Base-by-base conservation (phyloP, 1,284 basidiomycete species). In the Fomes fomentarius region DNA sequence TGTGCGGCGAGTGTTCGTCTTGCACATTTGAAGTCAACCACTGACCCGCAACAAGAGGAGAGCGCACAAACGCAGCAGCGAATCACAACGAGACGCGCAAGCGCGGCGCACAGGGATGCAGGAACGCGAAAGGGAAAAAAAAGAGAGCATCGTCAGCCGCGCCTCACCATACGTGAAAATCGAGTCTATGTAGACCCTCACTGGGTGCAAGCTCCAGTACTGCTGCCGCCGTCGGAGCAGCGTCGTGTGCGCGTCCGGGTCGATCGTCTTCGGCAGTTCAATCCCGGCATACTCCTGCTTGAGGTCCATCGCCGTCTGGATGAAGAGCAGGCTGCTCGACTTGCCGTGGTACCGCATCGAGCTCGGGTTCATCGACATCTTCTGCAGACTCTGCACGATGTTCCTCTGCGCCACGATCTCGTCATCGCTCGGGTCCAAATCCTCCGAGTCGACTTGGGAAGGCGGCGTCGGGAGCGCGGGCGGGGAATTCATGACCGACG, bases 331-430 rank as follows among this genome's bases (percentile, higher is more conserved):
- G 19, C 78, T 76, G 46, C 79, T 81, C 1, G 79, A 79, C 66
- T 81, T 80, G 56, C 81, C 81, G 61, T 80, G 79, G 66, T 80
- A 83, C 30, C 79, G 73, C 57, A 76, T 57, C 25, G 47, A 66
- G 43, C 64, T 61, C 15, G 69, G 66, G 57, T 63, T 71, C 54
- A 64, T 63, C 39, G 58, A 67, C 62, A 70, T 66, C 41, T 61
- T 60, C 35, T 62, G 63, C 25, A 67, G 56, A 47, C 58, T 65
- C 46, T 63, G 60, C 37, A 66, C 63, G 35, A 71, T 64, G 21
- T 62, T 67, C 34, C 65, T 54, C 50, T 66, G 63, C 11, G 63
- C 61, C 56, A 63, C 61, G 22, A 68, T 58, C 57, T 73, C 71
- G 62, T 74, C 71, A 59, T 74, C 73, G 58, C 71, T 73, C 17